A percentile compares a stretch with the other conserved stretches of the same genome.
These are phyloP conservation scores for Malassezia sympodialis DNA, from an alignment of 1,284 basidiomycete species.

Conservation along the genomic window DNA sequence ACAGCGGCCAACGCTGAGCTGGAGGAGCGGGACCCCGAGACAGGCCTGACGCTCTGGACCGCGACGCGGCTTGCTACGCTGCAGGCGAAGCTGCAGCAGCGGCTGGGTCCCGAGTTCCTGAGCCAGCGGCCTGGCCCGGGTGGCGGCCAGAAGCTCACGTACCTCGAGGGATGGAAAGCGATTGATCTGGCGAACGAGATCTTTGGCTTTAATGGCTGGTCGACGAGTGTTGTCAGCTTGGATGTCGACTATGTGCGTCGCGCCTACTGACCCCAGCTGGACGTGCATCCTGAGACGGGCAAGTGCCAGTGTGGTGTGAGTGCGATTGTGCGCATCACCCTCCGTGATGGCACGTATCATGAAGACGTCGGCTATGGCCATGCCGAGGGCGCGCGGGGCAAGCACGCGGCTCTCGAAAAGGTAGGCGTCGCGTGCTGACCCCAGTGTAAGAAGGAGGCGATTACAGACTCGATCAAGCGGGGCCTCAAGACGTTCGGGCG, in stretches of 20 bases:
- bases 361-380: constrained; percentile 73
- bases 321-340: constrained; percentile 72
- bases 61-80: constrained; percentile 55
- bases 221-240: constrained; percentile 67
- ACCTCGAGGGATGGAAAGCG: constrained; percentile 87
- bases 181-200: constrained; percentile 76
- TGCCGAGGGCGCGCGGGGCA: constrained; percentile 72
- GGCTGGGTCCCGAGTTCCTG: constrained; percentile 85
- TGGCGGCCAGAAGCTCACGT: constrained; percentile 63
- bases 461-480: constrained; percentile 86
- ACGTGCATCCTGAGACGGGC: constrained; percentile 55
- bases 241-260: constrained; percentile 57
- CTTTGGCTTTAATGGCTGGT: constrained; percentile 98
- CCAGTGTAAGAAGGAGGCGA: constrained; percentile 95
- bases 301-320: constrained; percentile 66
- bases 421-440: constrained; percentile 51
- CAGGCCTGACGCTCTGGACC: constrained; percentile 18
- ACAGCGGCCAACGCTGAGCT: background rate
- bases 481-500: constrained; percentile 86
- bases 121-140: constrained; percentile 78
- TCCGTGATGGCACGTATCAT: constrained; percentile 78
- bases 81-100: constrained; percentile 72
- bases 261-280: constrained; percentile 19
- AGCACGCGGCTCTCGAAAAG: constrained; percentile 81
- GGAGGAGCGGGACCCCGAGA: constrained; percentile 3